phyloP scores from a whole-genome alignment of 1,284 basidiomycete species.

The Vanrija sp. region DNA sequence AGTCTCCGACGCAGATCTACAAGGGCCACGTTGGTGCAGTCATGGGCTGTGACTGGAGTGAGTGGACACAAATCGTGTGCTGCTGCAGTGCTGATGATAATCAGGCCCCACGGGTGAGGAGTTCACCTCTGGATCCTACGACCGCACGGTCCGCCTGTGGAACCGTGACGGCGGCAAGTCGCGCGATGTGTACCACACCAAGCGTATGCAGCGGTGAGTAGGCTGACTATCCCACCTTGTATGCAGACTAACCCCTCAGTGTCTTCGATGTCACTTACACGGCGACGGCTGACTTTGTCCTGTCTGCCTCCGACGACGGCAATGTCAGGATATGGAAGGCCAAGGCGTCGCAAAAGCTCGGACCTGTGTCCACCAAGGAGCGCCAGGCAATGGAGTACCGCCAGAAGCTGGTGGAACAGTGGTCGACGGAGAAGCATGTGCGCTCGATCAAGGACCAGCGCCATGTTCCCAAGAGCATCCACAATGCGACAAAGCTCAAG shows the following conservation, averaged over 20 bases:
- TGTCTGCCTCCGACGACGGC: slow-evolving; percentile 94
- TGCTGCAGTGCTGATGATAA: slow-evolving; percentile 22
- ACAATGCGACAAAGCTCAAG: slow-evolving; percentile 83
- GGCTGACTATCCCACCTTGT: background rate
- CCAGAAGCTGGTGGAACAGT: slow-evolving; percentile 79
- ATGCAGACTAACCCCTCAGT: slow-evolving; percentile 19
- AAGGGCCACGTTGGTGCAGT: slow-evolving; percentile 96
- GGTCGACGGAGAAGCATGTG: slow-evolving; percentile 80
- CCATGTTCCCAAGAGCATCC: slow-evolving; percentile 84
- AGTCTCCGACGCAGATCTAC: slow-evolving; percentile 85
- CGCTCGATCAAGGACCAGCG: slow-evolving; percentile 76
- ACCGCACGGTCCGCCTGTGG: slow-evolving; percentile 92
- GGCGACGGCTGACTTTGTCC: slow-evolving; percentile 84
- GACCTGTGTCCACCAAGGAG: slow-evolving; percentile 86
- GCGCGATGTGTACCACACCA: slow-evolving; percentile 94
- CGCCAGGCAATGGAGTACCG: slow-evolving; percentile 90
- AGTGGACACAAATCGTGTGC: slow-evolving; percentile 15
- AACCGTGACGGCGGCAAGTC: slow-evolving; percentile 76
- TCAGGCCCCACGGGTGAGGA: slow-evolving; percentile 81
- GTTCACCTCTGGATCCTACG: slow-evolving; percentile 94
- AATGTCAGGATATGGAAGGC: slow-evolving; percentile 97
- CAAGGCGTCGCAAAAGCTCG: slow-evolving; percentile 86
- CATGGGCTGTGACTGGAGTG: slow-evolving; percentile 84
- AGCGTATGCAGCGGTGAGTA: slow-evolving; percentile 91
- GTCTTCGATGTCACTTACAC: slow-evolving; percentile 65